Conservation (phyloP, 345 rosid genomes). For the Citrus maxima region DNA sequence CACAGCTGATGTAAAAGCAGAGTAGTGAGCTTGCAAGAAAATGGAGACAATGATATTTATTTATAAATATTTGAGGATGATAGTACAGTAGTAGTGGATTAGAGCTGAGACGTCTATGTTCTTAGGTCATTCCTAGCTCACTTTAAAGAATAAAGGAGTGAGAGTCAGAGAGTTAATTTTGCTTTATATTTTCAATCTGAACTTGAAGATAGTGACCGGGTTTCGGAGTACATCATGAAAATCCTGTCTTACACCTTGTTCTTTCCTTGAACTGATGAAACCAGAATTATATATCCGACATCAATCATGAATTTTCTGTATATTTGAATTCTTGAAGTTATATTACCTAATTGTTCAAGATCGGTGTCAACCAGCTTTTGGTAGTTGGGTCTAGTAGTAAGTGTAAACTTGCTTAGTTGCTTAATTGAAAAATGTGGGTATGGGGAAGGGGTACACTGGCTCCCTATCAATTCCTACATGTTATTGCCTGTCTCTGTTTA, state of each 20-base stretch:
- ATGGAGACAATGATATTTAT: background rate
- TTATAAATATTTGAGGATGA: background rate
- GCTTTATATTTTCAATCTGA: background rate
- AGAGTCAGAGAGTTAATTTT: background rate
- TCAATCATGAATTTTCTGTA: background rate
- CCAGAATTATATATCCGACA: background rate
- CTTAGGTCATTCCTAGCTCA: too few relatives aligned
- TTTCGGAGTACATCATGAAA: background rate
- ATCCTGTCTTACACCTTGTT: background rate
- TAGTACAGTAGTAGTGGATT: background rate
- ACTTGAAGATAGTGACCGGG: background rate
- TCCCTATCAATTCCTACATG: background rate
- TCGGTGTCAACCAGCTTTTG: background rate
- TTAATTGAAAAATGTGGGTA: background rate
- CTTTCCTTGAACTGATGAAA: background rate
- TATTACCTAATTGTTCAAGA: background rate
- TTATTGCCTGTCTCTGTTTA: background rate
- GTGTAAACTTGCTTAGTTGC: background rate
- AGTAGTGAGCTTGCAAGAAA: background rate
- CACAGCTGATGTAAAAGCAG: background rate
- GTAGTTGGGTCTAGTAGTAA: background rate
- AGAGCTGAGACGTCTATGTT: background rate
- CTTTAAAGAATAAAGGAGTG: background rate
- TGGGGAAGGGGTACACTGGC: background rate
- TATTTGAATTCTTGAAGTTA: background rate